Conservation (phyloP, 441 rosid genomes). For the Populus hybrid region DNA sequence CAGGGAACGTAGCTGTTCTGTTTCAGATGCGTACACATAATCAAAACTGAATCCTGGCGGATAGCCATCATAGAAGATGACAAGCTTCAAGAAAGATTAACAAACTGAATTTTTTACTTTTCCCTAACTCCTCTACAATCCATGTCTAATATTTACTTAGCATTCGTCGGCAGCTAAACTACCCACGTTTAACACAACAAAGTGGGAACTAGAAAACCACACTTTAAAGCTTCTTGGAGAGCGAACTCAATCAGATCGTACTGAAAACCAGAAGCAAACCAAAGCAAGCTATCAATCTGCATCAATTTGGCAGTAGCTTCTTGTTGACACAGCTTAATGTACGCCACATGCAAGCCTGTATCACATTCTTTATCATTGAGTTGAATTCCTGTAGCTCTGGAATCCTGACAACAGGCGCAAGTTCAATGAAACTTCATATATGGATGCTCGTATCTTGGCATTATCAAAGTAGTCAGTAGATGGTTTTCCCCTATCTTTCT, state of each 20-base stretch:
- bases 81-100: neutral
- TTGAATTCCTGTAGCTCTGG: neutral
- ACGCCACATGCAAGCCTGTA: neutral
- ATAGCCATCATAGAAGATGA: neutral
- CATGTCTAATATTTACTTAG: neutral
- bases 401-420: constrained; percentile 2
- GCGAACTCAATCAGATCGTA: neutral
- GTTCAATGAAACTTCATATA: constrained; percentile 15
- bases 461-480: neutral
- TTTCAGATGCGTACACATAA: neutral
- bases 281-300: neutral
- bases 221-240: neutral
- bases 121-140: neutral
- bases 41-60: neutral
- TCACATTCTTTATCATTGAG: neutral
- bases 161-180: neutral
- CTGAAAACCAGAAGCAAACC: neutral
- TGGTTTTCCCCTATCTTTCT: neutral
- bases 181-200: neutral
- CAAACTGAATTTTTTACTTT: neutral
- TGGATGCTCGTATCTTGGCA: neutral
- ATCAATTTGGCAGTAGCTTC: neutral
- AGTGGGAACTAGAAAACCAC: neutral
- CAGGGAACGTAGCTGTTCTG: neutral
- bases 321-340: neutral